Base-by-base conservation (phyloP, 2,329 filamentous ascomycete genomes). In the Parastagonospora avenae region DNA sequence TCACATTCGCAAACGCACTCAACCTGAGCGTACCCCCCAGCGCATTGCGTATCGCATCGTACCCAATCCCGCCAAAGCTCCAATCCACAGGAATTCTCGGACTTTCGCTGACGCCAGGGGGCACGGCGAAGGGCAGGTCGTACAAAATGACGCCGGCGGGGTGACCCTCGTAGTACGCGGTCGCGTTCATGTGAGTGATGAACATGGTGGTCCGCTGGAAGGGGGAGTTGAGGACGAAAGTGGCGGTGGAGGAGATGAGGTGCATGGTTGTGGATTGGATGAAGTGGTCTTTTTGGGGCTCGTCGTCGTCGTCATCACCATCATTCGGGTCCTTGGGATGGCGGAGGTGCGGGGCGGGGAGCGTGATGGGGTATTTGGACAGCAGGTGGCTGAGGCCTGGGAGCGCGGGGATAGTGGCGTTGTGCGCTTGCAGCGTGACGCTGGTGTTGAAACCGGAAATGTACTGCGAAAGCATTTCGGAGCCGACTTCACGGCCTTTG, bases 361-460 rank as follows among this genome's bases (percentile, higher is more conserved):
- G 75, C 1, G 88, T 87, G 45, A 96, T 75, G 45, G 86, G 83
- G 55, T 96, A 82, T 27, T 79, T 80, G 0, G 89, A 89, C 2
- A 97, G 80, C 1, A 89, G 87, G 59, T 86, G 77, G 42, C 91
- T 90, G 4, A 97, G 78, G 4, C 80, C 71, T 0, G 91, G 92
- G 44, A 91, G 82, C 1, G 82, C 76, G 3, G 94, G 93, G 44
- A 97, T 85, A 42, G 86, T 91, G 37, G 80, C 79, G 41, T 82
- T 77, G 69, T 96, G 89, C 2, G 88, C 82, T 67, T 85, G 84
- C 8, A 96, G 74, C 0, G 86, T 89, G 38, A 97, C 75, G 15
- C 85, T 91, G 1, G 90, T 92, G 75, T 97, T 97, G 70, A 83
- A 87, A 8, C 92, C 92, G 3, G 92, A 97, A 9, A 97, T 79